Percentiles rank a stretch among this genome's conserved stretches.
phyloP scores from a whole-genome alignment of 257 asterid genomes.

The Nicotiana benthamiana region DNA sequence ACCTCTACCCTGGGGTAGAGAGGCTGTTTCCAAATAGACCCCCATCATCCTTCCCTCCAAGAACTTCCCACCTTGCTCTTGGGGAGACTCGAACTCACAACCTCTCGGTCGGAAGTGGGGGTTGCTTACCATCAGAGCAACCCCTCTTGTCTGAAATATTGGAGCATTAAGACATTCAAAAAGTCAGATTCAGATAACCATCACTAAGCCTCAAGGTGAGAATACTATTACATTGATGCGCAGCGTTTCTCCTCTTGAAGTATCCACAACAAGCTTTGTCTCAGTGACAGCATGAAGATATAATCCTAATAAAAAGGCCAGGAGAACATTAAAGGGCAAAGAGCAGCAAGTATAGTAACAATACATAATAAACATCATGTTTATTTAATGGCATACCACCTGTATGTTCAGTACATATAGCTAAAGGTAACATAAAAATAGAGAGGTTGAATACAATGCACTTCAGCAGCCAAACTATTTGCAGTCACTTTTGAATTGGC shows the following conservation, averaged over 20 bases:
- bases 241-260: slow-evolving; percentile 96
- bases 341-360: not conserved
- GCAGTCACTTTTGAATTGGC: not conserved
- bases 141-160: too few relatives aligned
- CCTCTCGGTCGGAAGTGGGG: too few relatives aligned
- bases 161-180: not conserved
- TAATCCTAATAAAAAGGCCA: slow-evolving; percentile 42
- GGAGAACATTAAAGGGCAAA: slow-evolving; percentile 6
- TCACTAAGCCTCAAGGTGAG: not conserved
- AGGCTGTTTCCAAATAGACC: too few relatives aligned
- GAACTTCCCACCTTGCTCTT: too few relatives aligned
- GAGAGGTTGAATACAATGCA: not conserved
- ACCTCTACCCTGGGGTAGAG: too few relatives aligned
- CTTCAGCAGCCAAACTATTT: not conserved
- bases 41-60: too few relatives aligned
- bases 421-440: not conserved
- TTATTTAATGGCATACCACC: not conserved
- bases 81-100: too few relatives aligned
- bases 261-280: slow-evolving; percentile 85
- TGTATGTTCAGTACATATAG: not conserved
- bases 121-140: too few relatives aligned
- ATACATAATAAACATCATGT: not conserved
- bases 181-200: not conserved
- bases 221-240: slow-evolving; percentile 69
- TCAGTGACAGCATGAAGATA: slow-evolving; percentile 80